Conservation (phyloP, 805 yeast genomes). For the Novakomyces olei region DNA sequence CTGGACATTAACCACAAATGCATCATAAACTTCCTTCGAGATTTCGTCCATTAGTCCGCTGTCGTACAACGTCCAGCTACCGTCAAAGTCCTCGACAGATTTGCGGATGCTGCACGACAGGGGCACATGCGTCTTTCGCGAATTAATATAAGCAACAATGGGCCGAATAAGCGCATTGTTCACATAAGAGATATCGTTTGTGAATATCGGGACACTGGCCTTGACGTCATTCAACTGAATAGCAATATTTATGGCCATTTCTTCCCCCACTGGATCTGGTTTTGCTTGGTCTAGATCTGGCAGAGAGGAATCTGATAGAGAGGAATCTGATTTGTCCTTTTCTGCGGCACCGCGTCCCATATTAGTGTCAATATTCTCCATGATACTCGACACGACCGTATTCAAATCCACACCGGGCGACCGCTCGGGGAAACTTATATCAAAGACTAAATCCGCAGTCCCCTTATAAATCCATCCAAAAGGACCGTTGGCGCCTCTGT, state of each 20-base stretch:
- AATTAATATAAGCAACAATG: conserved; percentile 84
- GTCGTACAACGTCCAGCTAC: conserved; percentile 92
- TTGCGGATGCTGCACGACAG: conserved; percentile 65
- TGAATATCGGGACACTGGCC: conserved; percentile 71
- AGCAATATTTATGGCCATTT: conserved; percentile 54
- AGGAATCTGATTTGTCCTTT: too few species aligned
- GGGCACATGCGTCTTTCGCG: conserved; percentile 73
- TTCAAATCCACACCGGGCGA: too few species aligned
- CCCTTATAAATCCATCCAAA: conserved; percentile 95
- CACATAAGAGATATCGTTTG: conserved; percentile 72
- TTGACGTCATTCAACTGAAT: conserved; percentile 64
- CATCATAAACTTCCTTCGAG: conserved; percentile 71
- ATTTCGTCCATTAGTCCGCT: conserved; percentile 77
- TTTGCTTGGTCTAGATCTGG: neutral
- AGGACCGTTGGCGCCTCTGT: conserved; percentile 79
- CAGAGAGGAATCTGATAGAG: too few species aligned
- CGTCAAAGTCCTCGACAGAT: conserved; percentile 63
- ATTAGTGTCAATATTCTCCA: conserved; percentile 11
- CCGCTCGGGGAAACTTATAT: conserved; percentile 72
- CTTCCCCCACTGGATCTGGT: conserved; percentile 15
- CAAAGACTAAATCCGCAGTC: conserved; percentile 81
- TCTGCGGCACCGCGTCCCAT: too few species aligned
- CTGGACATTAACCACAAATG: conserved; percentile 68
- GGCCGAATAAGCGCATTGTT: conserved; percentile 86
- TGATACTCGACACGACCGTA: conserved; percentile 18